phyloP scores from a whole-genome alignment of 2,329 filamentous ascomycete genomes.

The Cordyceps militaris region DNA sequence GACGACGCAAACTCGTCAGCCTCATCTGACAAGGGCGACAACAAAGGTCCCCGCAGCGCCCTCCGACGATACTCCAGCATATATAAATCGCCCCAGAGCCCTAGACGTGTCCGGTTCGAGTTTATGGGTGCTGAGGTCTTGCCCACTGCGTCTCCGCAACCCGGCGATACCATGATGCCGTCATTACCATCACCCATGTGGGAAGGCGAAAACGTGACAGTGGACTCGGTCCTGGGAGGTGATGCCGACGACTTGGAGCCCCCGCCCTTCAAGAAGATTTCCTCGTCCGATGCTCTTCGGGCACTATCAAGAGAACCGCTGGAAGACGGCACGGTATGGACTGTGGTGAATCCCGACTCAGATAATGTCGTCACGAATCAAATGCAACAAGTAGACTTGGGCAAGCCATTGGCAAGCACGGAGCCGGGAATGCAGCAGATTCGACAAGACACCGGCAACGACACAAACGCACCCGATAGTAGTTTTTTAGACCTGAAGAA shows the following conservation, averaged over 20 bases:
- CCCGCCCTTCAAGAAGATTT: slow-evolving; percentile 46
- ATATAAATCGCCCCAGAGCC: slow-evolving; percentile 43
- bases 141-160: slow-evolving; percentile 49
- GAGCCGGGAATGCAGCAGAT: slow-evolving; percentile 1
- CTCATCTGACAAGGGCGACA: slow-evolving; percentile 46
- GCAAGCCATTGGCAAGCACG: slow-evolving; percentile 1
- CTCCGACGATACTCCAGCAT: slow-evolving; percentile 49
- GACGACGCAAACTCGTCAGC: slow-evolving; percentile 38
- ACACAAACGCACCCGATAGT: slow-evolving; percentile 20
- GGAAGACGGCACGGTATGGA: slow-evolving; percentile 46
- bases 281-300: slow-evolving; percentile 47
- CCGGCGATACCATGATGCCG: slow-evolving; percentile 25
- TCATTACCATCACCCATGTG: slow-evolving; percentile 20
- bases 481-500: slow-evolving; percentile 23
- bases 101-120: slow-evolving; percentile 56
- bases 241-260: slow-evolving; percentile 30
- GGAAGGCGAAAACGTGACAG: slow-evolving; percentile 22
- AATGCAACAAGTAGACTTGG: slow-evolving; percentile 12
- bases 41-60: slow-evolving; percentile 46
- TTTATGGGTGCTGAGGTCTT: slow-evolving; percentile 54
- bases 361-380: slow-evolving; percentile 21
- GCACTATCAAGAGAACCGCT: slow-evolving; percentile 44
- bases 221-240: slow-evolving; percentile 27
- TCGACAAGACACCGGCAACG: slow-evolving; percentile 15
- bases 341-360: slow-evolving; percentile 35